Conservation (phyloP, 805 yeast genomes). For the Pichia kluyveri region DNA sequence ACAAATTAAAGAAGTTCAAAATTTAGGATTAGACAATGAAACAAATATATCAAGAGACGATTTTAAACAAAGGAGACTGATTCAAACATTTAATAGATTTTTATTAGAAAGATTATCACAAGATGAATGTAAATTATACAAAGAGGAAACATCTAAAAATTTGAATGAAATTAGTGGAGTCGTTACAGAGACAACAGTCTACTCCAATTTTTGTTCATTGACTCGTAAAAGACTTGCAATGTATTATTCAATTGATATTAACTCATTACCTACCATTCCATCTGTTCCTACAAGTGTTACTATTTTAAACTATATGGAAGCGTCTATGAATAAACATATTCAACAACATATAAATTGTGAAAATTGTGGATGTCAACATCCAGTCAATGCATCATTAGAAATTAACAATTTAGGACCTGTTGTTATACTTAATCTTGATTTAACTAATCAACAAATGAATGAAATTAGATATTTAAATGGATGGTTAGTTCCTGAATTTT, state of each 20-base stretch:
- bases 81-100: slow-evolving; percentile 51
- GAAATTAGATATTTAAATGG: slow-evolving; percentile 38
- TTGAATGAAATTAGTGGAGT: slow-evolving; percentile 32
- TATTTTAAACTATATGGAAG: slow-evolving; percentile 51
- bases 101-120: slow-evolving; percentile 40
- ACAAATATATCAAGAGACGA: slow-evolving; percentile 39
- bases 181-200: slow-evolving; percentile 32
- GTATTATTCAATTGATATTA: slow-evolving; percentile 36
- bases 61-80: slow-evolving; percentile 32
- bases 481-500: slow-evolving; percentile 60
- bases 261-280: slow-evolving; percentile 28
- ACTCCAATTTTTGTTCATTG: slow-evolving; percentile 32
- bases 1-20: slow-evolving; percentile 39
- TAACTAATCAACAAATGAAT: slow-evolving; percentile 46
- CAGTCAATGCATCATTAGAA: slow-evolving; percentile 42
- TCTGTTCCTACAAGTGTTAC: slow-evolving; percentile 23
- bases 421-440: slow-evolving; percentile 49
- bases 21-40: slow-evolving; percentile 43
- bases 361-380: slow-evolving; percentile 41
- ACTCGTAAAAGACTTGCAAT: slow-evolving; percentile 27
- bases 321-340: slow-evolving; percentile 44
- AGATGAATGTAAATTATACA: slow-evolving; percentile 36
- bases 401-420: slow-evolving; percentile 57
- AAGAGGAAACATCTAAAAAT: slow-evolving; percentile 10
- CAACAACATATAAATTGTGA: slow-evolving; percentile 47